Percentiles rank a stretch among this genome's conserved stretches.
Evolutionary conservation across 768 basidiomycete species (phyloP).

Genomic region (Kwoniella botswanensis): DNA sequence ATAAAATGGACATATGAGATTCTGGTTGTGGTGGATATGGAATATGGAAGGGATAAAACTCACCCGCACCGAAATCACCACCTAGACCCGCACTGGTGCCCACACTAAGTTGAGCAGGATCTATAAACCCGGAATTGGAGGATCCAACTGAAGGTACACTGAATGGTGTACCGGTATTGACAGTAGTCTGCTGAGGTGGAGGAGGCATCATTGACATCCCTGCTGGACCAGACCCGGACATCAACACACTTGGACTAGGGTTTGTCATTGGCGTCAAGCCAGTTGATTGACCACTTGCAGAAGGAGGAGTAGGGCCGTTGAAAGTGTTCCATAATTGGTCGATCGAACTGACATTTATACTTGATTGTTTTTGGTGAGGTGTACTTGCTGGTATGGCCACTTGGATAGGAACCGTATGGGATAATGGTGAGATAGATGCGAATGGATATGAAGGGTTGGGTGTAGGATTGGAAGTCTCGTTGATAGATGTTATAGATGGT

Average conservation of each 20-base stretch:
- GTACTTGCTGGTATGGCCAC: slow-evolving; percentile 8
- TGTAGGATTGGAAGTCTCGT: not conserved
- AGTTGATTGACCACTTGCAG: not conserved
- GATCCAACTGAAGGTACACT: slow-evolving; percentile 23
- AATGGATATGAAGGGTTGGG: slow-evolving; percentile 7
- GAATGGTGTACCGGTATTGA: slow-evolving; percentile 22
- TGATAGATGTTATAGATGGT: not conserved
- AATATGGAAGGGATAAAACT: not conserved
- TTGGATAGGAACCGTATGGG: not conserved
- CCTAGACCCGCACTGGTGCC: slow-evolving; percentile 18
- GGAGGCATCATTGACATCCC: slow-evolving; percentile 25
- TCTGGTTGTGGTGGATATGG: not conserved
- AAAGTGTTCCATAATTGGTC: slow-evolving; percentile 12
- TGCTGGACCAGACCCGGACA: slow-evolving; percentile 11
- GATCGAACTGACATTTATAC: not conserved
- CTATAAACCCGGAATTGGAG: slow-evolving; percentile 32
- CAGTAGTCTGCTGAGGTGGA: not conserved
- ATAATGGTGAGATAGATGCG: slow-evolving; percentile 1
- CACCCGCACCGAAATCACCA: slow-evolving; percentile 9
- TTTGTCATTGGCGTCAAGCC: slow-evolving; percentile 14
- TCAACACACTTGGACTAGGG: slow-evolving; percentile 12
- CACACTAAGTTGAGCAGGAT: slow-evolving; percentile 24
- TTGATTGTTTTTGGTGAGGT: not conserved
- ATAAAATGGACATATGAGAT: not conserved
- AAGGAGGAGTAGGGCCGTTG: slow-evolving; percentile 2